Conservation (phyloP, 192 early-diverging fungal species). For the Coemansia sp. region DNA sequence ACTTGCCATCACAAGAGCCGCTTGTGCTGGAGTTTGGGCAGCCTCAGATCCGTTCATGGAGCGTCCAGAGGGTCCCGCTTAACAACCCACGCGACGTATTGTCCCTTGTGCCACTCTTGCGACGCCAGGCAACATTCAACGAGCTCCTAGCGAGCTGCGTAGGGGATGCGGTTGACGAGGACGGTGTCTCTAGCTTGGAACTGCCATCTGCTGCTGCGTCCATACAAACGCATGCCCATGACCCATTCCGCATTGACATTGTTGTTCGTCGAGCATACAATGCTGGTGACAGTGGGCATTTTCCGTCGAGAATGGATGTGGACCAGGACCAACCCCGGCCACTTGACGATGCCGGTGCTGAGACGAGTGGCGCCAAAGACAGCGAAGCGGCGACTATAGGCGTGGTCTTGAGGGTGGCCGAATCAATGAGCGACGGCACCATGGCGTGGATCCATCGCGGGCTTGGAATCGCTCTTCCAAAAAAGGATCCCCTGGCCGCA, state of each 20-base stretch:
- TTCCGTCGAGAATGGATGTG: constrained; percentile 9
- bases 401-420: constrained; percentile 26
- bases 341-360: not conserved
- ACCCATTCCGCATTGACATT: constrained; percentile 52
- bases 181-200: not conserved
- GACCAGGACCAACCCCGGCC: not conserved
- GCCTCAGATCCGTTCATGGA: constrained; percentile 52
- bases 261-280: not conserved
- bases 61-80: constrained; percentile 33
- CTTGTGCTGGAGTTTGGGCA: constrained; percentile 17
- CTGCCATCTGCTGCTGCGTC: not conserved
- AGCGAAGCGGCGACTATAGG: constrained; percentile 10
- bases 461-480: constrained; percentile 6
- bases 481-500: constrained; percentile 17
- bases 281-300: not conserved
- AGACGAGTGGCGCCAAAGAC: constrained; percentile 1
- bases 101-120: constrained; percentile 25
- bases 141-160: constrained; percentile 44
- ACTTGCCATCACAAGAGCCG: not conserved
- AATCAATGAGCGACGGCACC: constrained; percentile 14
- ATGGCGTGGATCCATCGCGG: constrained; percentile 38
- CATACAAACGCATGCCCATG: constrained; percentile 35
- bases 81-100: constrained; percentile 18
- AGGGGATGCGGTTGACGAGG: not conserved
- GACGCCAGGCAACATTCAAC: constrained; percentile 50